Base-by-base conservation (phyloP, 768 basidiomycete species). In the Mycena rosella region DNA sequence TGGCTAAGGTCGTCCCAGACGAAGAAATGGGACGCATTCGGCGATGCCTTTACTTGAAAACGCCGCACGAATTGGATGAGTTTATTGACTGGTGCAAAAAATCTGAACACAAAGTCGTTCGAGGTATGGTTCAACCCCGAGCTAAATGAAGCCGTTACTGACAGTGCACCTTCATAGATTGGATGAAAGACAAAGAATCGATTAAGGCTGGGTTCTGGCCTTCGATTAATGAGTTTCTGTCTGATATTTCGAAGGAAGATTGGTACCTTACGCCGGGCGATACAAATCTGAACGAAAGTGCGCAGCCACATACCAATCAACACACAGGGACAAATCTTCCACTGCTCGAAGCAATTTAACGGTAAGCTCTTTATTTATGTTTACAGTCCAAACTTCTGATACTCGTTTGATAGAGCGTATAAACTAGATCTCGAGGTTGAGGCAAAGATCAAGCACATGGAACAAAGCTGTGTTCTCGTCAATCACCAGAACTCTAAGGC, bases 241-340 rank as follows among this genome's bases (percentile, higher is more conserved):
- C n/a, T n/a, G n/a, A n/a, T n/a, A n/a, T n/a, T n/a, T n/a, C n/a
- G n/a, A n/a, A n/a, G n/a, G n/a, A n/a, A n/a, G n/a, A n/a, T n/a
- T n/a, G n/a, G n/a, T n/a, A n/a, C n/a, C n/a, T n/a, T n/a, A n/a
- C n/a, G n/a, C n/a, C n/a, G n/a, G n/a, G n/a, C n/a, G n/a, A n/a
- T n/a, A n/a, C n/a, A n/a, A n/a, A n/a, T n/a, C n/a, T n/a, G n/a
- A n/a, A n/a, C n/a, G n/a, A n/a, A n/a, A n/a, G n/a, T 11, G 32
- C 32, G 5, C 32, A 34, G 5, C 32, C 32, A 34, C 22, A 45
- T 11, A 45, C 44, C 44, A 45, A 45, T 45, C 44, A 45, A 22
- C 44, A 45, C n/a, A 68, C 68, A 0, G 72, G 72, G 2, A 74
- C 60, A 36, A 67, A 69, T 51, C 66, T 74, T 0, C n/a, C 68